These are phyloP conservation scores for Monosporascus sp. DNA, from an alignment of 2,329 filamentous ascomycete species.

Conservation along the genomic window DNA sequence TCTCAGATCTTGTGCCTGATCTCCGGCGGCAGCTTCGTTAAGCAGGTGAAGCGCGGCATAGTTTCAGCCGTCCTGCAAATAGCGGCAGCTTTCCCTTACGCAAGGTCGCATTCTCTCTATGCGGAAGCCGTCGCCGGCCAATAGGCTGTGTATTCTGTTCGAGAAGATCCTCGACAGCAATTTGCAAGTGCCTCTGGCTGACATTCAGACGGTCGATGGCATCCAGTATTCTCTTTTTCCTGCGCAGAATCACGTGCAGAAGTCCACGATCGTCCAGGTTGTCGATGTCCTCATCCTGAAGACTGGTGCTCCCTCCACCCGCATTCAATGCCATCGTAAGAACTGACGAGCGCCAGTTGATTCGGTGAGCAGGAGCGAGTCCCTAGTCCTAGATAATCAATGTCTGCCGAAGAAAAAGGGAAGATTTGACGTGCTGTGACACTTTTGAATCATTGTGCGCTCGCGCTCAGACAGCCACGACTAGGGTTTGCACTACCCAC, in stretches of 20 bases:
- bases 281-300: neutral
- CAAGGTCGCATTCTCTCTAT: neutral
- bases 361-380: no score
- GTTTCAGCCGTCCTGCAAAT: neutral
- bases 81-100: neutral
- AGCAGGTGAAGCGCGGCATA: neutral
- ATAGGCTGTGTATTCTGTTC: neutral
- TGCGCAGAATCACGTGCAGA: neutral
- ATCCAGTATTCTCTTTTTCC: neutral
- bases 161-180: neutral
- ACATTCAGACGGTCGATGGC: neutral
- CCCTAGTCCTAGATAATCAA: no score
- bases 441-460: no score
- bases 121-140: neutral
- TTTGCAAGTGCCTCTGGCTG: neutral
- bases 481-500: no score
- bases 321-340: no score
- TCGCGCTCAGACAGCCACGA: no score
- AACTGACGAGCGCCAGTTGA: no score
- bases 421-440: no score
- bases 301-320: no score
- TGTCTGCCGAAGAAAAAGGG: no score
- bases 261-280: neutral
- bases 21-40: neutral
- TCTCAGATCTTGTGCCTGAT: neutral